phyloP scores from a whole-genome alignment of 1,284 basidiomycete genomes.

The Jaminaea rosea region DNA sequence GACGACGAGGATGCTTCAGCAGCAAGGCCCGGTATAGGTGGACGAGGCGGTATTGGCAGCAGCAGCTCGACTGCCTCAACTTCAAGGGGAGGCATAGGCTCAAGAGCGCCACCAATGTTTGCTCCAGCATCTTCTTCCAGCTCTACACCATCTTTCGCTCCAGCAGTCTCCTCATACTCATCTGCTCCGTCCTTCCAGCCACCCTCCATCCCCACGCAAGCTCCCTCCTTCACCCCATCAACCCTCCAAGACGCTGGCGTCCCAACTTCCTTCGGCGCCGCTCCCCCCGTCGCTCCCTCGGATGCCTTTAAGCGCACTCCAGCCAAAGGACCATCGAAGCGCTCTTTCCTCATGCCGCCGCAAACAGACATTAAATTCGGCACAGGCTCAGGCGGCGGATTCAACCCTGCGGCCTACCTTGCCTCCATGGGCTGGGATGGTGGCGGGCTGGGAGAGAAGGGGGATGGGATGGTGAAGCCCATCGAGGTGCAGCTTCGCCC shows the following conservation, averaged over 20 bases:
- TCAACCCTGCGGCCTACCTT: constrained; percentile 40
- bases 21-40: neutral
- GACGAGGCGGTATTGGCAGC: neutral
- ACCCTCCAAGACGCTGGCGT: constrained; percentile 11
- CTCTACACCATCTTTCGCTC: constrained; percentile 12
- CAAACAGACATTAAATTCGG: constrained; percentile 22
- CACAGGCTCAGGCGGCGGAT: constrained; percentile 14
- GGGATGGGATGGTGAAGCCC: constrained; percentile 41
- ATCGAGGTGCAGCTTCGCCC: constrained; percentile 44
- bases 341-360: constrained; percentile 3
- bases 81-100: constrained; percentile 8
- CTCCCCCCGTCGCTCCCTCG: constrained; percentile 8
- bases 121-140: neutral
- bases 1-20: constrained; percentile 1
- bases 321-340: constrained; percentile 1
- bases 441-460: constrained; percentile 40
- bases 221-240: neutral
- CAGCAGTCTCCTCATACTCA: constrained; percentile 8
- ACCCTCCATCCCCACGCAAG: neutral
- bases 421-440: constrained; percentile 45
- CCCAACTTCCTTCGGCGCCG: constrained; percentile 8
- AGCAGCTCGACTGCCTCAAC: neutral
- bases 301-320: constrained; percentile 13
- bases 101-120: neutral
- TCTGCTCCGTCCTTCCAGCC: constrained; percentile 6